Base-by-base conservation (phyloP, 257 asterid genomes). In the Lantana camara region DNA sequence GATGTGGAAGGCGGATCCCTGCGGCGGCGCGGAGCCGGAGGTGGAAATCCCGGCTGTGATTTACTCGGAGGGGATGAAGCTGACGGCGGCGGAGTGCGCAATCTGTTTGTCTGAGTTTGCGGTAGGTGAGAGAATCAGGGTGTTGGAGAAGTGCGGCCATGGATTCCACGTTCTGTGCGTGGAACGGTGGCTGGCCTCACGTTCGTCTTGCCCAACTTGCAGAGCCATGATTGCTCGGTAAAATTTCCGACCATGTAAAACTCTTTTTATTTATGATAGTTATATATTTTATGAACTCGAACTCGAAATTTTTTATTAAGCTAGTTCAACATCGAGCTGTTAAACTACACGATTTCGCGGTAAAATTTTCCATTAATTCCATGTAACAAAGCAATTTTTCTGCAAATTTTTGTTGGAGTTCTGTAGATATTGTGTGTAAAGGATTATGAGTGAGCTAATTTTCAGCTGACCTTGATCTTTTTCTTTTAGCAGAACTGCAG, bases 201-300 rank as follows among this genome's bases (percentile, higher is more conserved):
- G 62, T 37, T 66, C 82, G 17, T 82, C 87, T 14, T 82, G 87
- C 71, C 87, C 87, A 0, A 82, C 75, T 27, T 82, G 82, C 74
- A 77, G 84, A 24, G 40, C 84, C 1, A 64, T 29, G 5, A 27
- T 60, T 73, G 76, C 17, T 21, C 52, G 14, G 60, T 64, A 41
- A 56, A 69, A 48, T 38, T 29, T 48, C 9, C 34, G 32, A 27
- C 68, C 67, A 14, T 63, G 63, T 41, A 20, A 44, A 37, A 24
- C 56, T 4, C 20, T 32, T 14, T 9, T 4, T 35, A 8, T n/a
- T 23, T 38, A 11, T 12, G 4, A n/a, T n/a, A n/a, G n/a, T n/a
- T n/a, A n/a, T n/a, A n/a, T n/a, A n/a, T n/a, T n/a, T n/a, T n/a
- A n/a, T n/a, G n/a, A n/a, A n/a, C n/a, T n/a, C n/a, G n/a, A n/a